Evolutionary conservation across 2,329 filamentous ascomycete species (phyloP), one percentile per base, ranked within the genome.

Genomic region (Paraconiothyrium sp.): DNA sequence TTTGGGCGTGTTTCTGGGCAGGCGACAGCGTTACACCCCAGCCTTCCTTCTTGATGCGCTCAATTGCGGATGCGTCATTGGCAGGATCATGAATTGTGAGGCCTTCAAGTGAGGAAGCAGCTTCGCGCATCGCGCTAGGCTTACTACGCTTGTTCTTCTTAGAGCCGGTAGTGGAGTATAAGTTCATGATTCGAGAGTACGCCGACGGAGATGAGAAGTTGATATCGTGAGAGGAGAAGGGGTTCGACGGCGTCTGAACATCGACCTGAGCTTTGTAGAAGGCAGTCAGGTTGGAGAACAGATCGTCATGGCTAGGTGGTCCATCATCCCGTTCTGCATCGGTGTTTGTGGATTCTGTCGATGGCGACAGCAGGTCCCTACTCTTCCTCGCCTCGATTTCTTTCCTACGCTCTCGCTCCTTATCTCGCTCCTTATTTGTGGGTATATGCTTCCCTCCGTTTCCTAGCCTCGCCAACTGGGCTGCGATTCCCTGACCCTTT

Each of bases 131-230:
- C 1, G 89, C 84, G 24, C 88, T 86, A 0, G 88, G 84, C 67
- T 90, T 92, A 13, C 90, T 70, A 84, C 85, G 58, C 84, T 84
- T 67, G 86, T 83, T 57, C 83, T 86, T 65, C 84, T 87, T 58
- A 88, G 85, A 68, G 14, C 67, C 68, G 2, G 69, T 67, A 4
- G 64, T 84, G 0, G 92, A 92, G 79, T 97, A 97, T 30, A 97
- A 83, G 64, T 89, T 94, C 92, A 97, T 96, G 72, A 98, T 95
- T 35, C 94, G 89, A 30, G 92, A 90, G 57, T 97, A 82, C 10
- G 93, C 92, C 5, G 89, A 91, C 0, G 94, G 94, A 0, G 94
- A 97, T 34, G 85, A 86, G 78, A 89, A 90, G 47, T 82, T 83
- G 64, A 85, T 84, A 66, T 84, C 84, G 48, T 73, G 70, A 2